These are phyloP conservation scores for Flaveria brownii DNA, from an alignment of 129 eudicot species.

Conservation along the genomic window DNA sequence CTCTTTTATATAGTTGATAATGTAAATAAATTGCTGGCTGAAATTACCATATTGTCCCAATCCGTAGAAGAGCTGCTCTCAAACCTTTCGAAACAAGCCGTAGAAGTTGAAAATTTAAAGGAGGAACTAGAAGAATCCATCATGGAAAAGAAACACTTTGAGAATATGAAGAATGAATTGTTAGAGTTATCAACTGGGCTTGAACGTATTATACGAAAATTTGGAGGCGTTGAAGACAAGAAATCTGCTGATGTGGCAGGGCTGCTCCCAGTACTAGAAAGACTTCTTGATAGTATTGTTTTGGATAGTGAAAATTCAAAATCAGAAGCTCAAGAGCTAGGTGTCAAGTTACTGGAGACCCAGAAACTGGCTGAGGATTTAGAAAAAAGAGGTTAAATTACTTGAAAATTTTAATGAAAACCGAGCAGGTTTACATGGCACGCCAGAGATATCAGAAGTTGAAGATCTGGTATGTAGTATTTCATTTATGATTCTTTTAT, in stretches of 20 bases:
- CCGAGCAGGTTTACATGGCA: constrained; percentile 37
- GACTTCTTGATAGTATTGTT: constrained; percentile 44
- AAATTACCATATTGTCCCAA: constrained; percentile 41
- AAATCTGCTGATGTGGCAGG: constrained; percentile 42
- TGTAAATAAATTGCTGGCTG: constrained; percentile 42
- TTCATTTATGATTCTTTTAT: not conserved
- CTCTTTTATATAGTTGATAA: constrained; percentile 60
- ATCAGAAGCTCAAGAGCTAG: constrained; percentile 11
- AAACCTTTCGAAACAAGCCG: constrained; percentile 47
- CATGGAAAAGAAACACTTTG: no score
- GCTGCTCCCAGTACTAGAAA: constrained; percentile 57
- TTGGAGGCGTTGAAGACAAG: constrained; percentile 52
- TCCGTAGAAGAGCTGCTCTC: constrained; percentile 52
- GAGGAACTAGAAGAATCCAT: constrained; percentile 39
- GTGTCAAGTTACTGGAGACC: constrained; percentile 18
- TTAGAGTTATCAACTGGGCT: constrained; percentile 33
- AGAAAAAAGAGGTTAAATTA: constrained; percentile 58
- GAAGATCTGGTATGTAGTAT: constrained; percentile 64
- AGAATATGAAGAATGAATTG: no score
- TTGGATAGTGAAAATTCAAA: constrained; percentile 58
- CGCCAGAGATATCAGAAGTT: constrained; percentile 75
- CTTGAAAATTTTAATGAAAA: constrained; percentile 57
- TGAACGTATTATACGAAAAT: constrained; percentile 47
- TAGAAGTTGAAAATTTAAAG: constrained; percentile 61
- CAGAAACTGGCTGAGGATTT: constrained; percentile 43